phyloP scores from a whole-genome alignment of 192 early-diverging fungal genomes.

The Tieghemiomyces parasiticus region DNA sequence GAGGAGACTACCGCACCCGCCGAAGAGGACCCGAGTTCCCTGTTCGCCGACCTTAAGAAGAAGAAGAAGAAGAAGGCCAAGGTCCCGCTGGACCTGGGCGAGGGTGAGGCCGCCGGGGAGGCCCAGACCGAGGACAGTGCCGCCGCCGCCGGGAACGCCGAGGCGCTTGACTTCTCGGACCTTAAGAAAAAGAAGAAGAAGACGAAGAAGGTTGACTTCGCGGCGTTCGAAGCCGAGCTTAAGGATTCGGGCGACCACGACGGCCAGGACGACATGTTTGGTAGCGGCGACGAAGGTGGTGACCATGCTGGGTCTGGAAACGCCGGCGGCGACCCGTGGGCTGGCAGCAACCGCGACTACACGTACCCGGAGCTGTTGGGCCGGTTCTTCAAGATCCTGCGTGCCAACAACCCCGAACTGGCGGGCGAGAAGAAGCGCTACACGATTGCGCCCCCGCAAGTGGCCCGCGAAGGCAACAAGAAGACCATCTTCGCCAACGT shows the following conservation, averaged over 20 bases:
- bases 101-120: constrained; percentile 18
- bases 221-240: constrained; percentile 71
- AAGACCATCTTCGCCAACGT: constrained; percentile 95
- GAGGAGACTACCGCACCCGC: neutral
- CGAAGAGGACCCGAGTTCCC: neutral
- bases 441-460: constrained; percentile 85
- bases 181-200: constrained; percentile 45
- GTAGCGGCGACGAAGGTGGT: constrained; percentile 27
- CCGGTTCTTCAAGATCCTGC: constrained; percentile 81
- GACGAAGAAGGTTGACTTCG: constrained; percentile 41
- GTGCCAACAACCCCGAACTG: constrained; percentile 87
- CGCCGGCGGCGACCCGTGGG: constrained; percentile 58
- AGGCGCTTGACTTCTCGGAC: constrained; percentile 28
- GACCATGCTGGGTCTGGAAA: constrained; percentile 23
- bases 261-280: constrained; percentile 38
- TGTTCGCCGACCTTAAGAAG: constrained; percentile 17
- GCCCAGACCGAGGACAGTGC: constrained; percentile 12
- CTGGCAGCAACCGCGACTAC: constrained; percentile 83
- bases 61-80: constrained; percentile 37
- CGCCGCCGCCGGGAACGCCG: constrained; percentile 12
- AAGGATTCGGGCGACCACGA: constrained; percentile 31
- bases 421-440: constrained; percentile 86
- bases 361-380: constrained; percentile 79
- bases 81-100: constrained; percentile 21
- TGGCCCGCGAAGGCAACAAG: constrained; percentile 86